Conservation (phyloP, 352 stramenopile genomes). For the Phytophthora foliorum region DNA sequence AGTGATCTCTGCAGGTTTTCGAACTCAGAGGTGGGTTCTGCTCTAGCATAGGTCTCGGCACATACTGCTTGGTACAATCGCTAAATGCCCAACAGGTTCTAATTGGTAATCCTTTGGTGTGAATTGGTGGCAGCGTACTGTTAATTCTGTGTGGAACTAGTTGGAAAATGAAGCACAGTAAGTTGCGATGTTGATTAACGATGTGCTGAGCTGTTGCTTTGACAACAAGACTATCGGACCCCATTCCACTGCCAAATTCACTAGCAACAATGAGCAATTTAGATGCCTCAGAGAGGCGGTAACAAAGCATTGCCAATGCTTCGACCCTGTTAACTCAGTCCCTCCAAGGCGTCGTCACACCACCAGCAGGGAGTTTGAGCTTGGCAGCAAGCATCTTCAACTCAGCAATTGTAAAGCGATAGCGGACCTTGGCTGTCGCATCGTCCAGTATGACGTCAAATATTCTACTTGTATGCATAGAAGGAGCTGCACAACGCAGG, state of each 20-base stretch:
- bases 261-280: slow-evolving; percentile 11
- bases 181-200: not conserved
- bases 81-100: slow-evolving; percentile 5
- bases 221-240: not conserved
- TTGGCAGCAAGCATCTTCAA: too few relatives aligned
- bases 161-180: not conserved
- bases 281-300: slow-evolving; percentile 1
- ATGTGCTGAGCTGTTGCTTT: slow-evolving; percentile 1
- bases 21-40: not conserved
- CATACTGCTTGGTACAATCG: slow-evolving; percentile 6
- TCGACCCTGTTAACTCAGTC: slow-evolving; percentile 4
- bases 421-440: too few relatives aligned
- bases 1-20: slow-evolving; percentile 13
- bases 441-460: too few relatives aligned
- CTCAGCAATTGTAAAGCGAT: too few relatives aligned
- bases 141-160: not conserved
- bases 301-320: slow-evolving; percentile 3
- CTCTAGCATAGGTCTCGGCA: not conserved
- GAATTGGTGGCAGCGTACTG: not conserved
- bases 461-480: too few relatives aligned
- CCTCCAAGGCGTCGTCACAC: not conserved
- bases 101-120: slow-evolving; percentile 4
- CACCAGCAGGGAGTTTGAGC: too few relatives aligned
- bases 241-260: slow-evolving; percentile 5
- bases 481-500: too few relatives aligned